Percentiles rank a stretch among this genome's conserved stretches.
Evolutionary conservation across 192 early-diverging fungal genomes (phyloP).

Genomic region (Oehlia diaphana): DNA sequence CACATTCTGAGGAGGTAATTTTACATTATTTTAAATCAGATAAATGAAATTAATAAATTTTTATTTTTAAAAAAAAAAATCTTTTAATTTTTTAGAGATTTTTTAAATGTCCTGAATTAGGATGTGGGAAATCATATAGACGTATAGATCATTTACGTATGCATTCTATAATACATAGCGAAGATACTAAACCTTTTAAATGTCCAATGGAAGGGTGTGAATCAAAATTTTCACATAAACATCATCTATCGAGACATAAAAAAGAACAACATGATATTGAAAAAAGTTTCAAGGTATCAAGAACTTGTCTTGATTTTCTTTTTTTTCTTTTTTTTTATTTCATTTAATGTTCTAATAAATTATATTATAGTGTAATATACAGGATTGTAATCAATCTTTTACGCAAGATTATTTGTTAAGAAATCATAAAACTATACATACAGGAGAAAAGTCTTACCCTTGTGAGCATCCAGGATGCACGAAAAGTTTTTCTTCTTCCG

Average conservation of each 20-base stretch:
- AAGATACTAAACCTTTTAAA: constrained; percentile 16
- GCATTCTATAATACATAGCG: background rate
- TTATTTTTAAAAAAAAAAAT: too few relatives aligned
- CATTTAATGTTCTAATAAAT: background rate
- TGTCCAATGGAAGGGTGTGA: constrained; percentile 17
- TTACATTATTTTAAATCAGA: background rate
- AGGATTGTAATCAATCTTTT: constrained; percentile 11
- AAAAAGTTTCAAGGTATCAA: background rate
- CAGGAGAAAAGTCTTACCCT: background rate
- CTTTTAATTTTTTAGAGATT: background rate
- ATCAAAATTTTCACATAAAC: background rate
- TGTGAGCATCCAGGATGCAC: constrained; percentile 12
- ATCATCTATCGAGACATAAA: constrained; percentile 8
- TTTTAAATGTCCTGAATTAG: constrained; percentile 1
- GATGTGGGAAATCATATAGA: constrained; percentile 20
- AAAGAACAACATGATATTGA: constrained; percentile 21
- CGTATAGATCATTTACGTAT: constrained; percentile 11
- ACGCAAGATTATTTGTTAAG: constrained; percentile 12
- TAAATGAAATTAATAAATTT: background rate
- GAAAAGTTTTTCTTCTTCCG: constrained; percentile 18
- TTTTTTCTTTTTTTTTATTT: background rate
- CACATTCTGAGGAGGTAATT: constrained; percentile 14
- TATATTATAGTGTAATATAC: constrained; percentile 3
- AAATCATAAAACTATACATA: constrained; percentile 18
- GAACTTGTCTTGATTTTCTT: background rate